Evolutionary conservation across 768 basidiomycete species (phyloP), one percentile per base, ranked within the genome.

Genomic region (Multifurca ochricompacta): DNA sequence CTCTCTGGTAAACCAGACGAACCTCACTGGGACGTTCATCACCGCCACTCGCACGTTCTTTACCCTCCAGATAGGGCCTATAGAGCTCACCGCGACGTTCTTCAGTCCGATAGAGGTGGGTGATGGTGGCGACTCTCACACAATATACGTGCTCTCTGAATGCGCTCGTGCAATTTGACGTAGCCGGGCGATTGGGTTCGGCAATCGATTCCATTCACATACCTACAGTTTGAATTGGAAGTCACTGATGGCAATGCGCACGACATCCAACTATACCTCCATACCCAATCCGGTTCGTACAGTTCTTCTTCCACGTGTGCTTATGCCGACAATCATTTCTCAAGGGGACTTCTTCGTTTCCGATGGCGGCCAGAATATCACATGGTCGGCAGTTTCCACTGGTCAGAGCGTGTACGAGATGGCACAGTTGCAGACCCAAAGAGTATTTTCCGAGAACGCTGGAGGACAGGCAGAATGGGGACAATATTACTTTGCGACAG

Each of bases 181-280:
- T 18, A 59, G 58, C 58, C 58, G 6, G 32, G 42, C 3, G 28
- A 56, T 14, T 42, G 42, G 43, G 48, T 59, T 37, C 55, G 48
- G 6, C 69, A 69, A 49, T 69, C 69, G 14, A 50, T 69, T 4
- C 69, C 70, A 4, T 69, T 70, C 60, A 60, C 63, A 11, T 70
- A 69, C 48, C 31, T 70, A 21, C 54, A 53, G 28, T 47, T 70
- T 18, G 54, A 61, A 3, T 56, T 61, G 9, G 14, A 30, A 10
- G 60, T 67, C 0, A 62, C 49, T 14, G 70, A 70, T 43, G 64
- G 62, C 8, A 34, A 39, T 3, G 14, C 56, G 1, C 69, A 70
- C 53, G 30, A 28, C n/a, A 60, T 68, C 10, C 62, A 67, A 48
- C 39, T 70, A 6, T 70, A 70, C 51, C 59, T 64, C 2, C 66